These are phyloP conservation scores for Zygoascus biomembranicola DNA, from an alignment of 805 yeast genomes.

Conservation along the genomic window DNA sequence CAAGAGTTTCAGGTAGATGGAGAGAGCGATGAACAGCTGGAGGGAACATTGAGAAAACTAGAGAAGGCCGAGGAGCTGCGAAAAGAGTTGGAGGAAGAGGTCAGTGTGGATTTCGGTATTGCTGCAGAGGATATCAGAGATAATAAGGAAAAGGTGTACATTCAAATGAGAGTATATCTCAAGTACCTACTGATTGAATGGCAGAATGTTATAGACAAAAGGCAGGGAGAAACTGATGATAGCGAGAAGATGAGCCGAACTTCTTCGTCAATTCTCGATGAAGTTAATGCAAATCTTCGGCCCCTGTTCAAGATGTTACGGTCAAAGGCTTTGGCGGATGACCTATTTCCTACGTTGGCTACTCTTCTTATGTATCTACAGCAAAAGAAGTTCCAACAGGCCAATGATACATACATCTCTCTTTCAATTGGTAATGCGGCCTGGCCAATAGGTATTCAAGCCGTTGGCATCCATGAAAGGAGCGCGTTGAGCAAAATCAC, in stretches of 20 bases:
- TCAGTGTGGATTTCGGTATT: conserved; percentile 19
- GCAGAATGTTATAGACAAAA: conserved; percentile 25
- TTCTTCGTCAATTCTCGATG: conserved; percentile 29
- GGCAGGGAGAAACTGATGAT: conserved; percentile 16
- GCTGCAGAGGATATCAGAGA: conserved; percentile 14
- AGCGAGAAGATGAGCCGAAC: conserved; percentile 7
- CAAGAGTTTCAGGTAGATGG: conserved; percentile 20
- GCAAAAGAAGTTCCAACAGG: conserved; percentile 38
- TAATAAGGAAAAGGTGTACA: conserved; percentile 26
- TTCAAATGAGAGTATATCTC: conserved; percentile 42
- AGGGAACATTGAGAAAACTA: conserved; percentile 11
- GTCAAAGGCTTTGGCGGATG: conserved; percentile 30
- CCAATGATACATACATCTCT: conserved; percentile 63
- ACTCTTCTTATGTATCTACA: conserved; percentile 60
- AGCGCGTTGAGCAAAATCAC: conserved; percentile 52
- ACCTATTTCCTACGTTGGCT: conserved; percentile 45
- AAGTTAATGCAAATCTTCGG: conserved; percentile 42
- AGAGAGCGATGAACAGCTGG: conserved; percentile 18
- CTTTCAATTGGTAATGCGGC: conserved; percentile 81
- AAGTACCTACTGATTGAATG: conserved; percentile 37
- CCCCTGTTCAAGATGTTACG: conserved; percentile 51
- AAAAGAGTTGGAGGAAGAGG: conserved; percentile 22
- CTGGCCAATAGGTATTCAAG: conserved; percentile 84
- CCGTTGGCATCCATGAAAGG: conserved; percentile 73
- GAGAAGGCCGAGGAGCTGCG: conserved; percentile 14